Conservation (phyloP, 2,329 filamentous ascomycete species). For the Nemania sp. region DNA sequence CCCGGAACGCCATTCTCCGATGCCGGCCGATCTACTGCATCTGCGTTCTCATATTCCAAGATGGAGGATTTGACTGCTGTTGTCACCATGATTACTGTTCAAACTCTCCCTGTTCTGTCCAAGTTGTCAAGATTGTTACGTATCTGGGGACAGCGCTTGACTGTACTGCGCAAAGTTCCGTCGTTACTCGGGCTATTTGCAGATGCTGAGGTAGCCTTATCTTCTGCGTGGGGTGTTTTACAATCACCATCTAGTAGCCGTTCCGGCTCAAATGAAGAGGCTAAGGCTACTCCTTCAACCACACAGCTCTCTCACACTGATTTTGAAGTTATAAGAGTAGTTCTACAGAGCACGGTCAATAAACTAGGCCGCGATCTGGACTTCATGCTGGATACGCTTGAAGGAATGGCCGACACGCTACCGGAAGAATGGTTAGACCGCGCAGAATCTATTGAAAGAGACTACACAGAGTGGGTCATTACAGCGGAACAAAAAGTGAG, state of each 20-base stretch:
- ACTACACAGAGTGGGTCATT: constrained; percentile 80
- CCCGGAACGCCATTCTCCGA: constrained; percentile 51
- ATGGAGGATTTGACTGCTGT: constrained; percentile 91
- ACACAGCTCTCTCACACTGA: constrained; percentile 47
- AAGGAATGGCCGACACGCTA: constrained; percentile 80
- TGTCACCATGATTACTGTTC: constrained; percentile 88
- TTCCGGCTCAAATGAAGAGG: constrained; percentile 8
- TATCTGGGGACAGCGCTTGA: constrained; percentile 76
- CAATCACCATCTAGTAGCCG: constrained; percentile 34
- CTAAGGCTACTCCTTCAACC: constrained; percentile 21
- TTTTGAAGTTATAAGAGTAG: constrained; percentile 61
- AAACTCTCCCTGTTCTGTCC: constrained; percentile 80
- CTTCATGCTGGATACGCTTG: constrained; percentile 81
- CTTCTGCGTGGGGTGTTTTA: constrained; percentile 68
- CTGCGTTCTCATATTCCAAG: constrained; percentile 60
- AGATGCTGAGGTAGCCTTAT: constrained; percentile 67
- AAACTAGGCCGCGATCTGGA: constrained; percentile 75
- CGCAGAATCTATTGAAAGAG: constrained; percentile 77
- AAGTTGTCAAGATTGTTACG: constrained; percentile 73
- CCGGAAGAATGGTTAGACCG: constrained; percentile 86
- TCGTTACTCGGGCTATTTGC: constrained; percentile 66
- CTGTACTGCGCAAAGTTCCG: constrained; percentile 74
- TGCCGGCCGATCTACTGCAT: constrained; percentile 48
- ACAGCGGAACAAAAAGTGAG: constrained; percentile 75
- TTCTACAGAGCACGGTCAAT: constrained; percentile 70